A percentile compares a stretch with the other conserved stretches of the same genome.
Evolutionary conservation across 1,284 basidiomycete species (phyloP).

Genomic region (Bondarzewia mesenterica): DNA sequence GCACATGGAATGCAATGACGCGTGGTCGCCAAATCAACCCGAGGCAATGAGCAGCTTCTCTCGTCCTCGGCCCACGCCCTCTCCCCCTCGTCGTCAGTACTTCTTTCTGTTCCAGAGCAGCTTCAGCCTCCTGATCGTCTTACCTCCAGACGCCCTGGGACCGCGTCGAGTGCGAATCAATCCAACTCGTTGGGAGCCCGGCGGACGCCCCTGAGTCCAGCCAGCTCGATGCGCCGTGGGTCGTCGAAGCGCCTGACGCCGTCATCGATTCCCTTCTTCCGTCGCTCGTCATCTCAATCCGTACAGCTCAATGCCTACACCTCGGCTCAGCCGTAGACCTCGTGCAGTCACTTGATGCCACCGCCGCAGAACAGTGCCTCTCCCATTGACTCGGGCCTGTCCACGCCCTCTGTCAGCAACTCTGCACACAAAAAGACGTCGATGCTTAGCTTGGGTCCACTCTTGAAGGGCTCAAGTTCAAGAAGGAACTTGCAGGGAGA

Average conservation of each 20-base stretch:
- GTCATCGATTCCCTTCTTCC: constrained; percentile 93
- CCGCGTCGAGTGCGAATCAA: constrained; percentile 62
- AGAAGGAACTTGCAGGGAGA: constrained; percentile 72
- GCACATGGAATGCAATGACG: constrained; percentile 46
- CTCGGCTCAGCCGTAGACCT: constrained; percentile 21
- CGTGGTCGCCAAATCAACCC: constrained; percentile 64
- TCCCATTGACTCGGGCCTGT: constrained; percentile 41
- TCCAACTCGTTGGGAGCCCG: constrained; percentile 15
- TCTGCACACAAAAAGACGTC: constrained; percentile 69
- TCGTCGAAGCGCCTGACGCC: constrained; percentile 81
- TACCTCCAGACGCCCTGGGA: constrained; percentile 54
- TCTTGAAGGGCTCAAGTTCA: constrained; percentile 78
- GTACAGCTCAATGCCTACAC: constrained; percentile 42
- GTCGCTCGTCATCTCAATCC: constrained; percentile 85
- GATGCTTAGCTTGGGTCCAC: constrained; percentile 67
- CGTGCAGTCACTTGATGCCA: constrained; percentile 37
- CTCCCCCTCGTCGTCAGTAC: constrained; percentile 16
- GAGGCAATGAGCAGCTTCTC: constrained; percentile 70
- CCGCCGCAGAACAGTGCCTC: constrained; percentile 35
- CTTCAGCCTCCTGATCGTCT: constrained; percentile 52
- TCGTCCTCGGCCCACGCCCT: constrained; percentile 52
- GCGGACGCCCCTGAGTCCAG: constrained; percentile 58
- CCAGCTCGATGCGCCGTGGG: constrained; percentile 55
- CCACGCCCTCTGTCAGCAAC: constrained; percentile 45
- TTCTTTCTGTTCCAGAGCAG: constrained; percentile 9